Percentiles rank a stretch among this genome's conserved stretches.
phyloP scores from a whole-genome alignment of 2,329 filamentous ascomycete species.

The Mycosphaerella arachidis region DNA sequence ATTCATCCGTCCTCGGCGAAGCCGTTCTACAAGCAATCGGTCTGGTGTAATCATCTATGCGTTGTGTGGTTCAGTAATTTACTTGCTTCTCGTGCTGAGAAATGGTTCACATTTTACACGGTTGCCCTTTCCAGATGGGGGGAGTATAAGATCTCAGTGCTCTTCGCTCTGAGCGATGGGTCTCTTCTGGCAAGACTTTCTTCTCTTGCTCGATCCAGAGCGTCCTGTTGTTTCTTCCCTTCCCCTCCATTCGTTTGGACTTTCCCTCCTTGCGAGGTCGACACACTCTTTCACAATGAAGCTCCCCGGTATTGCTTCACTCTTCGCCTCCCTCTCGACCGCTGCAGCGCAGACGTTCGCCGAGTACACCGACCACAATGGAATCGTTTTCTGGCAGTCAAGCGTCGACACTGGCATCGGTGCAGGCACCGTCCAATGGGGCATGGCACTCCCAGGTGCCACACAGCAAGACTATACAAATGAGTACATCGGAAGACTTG shows the following conservation, averaged over 20 bases:
- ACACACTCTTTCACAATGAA: conserved; percentile 19
- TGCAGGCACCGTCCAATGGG: conserved; percentile 49
- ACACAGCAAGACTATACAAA: conserved; percentile 38
- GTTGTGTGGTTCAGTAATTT: neutral
- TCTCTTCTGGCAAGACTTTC: neutral
- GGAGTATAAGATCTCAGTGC: neutral
- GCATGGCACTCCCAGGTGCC: conserved; percentile 49
- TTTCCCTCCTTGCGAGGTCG: conserved; percentile 20
- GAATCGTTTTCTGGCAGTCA: conserved; percentile 53
- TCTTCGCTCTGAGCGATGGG: neutral
- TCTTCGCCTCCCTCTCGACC: conserved; percentile 15
- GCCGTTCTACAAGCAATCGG: neutral
- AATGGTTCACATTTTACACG: neutral
- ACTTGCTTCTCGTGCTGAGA: neutral
- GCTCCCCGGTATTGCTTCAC: conserved; percentile 19
- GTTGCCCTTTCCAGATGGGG: too few relatives aligned
- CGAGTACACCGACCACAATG: conserved; percentile 39
- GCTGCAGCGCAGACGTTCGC: conserved; percentile 25
- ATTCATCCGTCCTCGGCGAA: neutral
- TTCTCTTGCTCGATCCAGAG: conserved; percentile 11
- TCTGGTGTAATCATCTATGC: neutral
- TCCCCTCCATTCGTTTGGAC: neutral
- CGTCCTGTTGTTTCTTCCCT: conserved; percentile 18
- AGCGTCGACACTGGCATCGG: conserved; percentile 39
- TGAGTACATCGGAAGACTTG: conserved; percentile 59